A percentile compares a stretch with the other conserved stretches of the same genome.
Evolutionary conservation across 2,329 filamentous ascomycete species (phyloP).

Genomic region (Aspergillaceae sp.): DNA sequence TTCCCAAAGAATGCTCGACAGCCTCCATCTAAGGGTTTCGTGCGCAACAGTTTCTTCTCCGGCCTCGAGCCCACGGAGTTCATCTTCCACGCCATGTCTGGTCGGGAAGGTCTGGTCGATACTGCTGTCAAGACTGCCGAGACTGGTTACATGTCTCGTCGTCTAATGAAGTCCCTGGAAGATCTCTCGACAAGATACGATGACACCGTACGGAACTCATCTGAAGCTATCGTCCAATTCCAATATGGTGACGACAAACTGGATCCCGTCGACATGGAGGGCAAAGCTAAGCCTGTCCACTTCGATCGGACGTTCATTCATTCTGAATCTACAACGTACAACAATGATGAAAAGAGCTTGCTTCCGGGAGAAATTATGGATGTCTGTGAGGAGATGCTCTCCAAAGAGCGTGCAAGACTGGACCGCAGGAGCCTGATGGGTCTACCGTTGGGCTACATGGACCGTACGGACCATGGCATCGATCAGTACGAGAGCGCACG

Average conservation of each 20-base stretch:
- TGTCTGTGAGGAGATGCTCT: slow-evolving; percentile 60
- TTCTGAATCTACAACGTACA: slow-evolving; percentile 64
- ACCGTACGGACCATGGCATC: slow-evolving; percentile 57
- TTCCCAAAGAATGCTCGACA: slow-evolving; percentile 89
- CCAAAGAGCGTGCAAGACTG: slow-evolving; percentile 58
- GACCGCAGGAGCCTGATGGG: slow-evolving; percentile 53
- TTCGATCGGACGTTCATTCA: slow-evolving; percentile 89
- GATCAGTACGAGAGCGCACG: slow-evolving; percentile 77
- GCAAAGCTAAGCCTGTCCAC: slow-evolving; percentile 80
- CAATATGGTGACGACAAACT: slow-evolving; percentile 94
- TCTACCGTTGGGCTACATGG: slow-evolving; percentile 58
- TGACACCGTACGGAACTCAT: slow-evolving; percentile 85
- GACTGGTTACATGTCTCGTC: slow-evolving; percentile 97
- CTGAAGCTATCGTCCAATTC: slow-evolving; percentile 85
- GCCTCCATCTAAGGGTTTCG: slow-evolving; percentile 93
- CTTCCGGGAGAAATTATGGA: slow-evolving; percentile 63
- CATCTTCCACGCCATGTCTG: slow-evolving; percentile 95
- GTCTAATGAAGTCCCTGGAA: slow-evolving; percentile 95
- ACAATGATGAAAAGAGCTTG: slow-evolving; percentile 65
- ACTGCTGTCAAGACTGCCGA: slow-evolving; percentile 98
- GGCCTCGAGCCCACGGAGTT: slow-evolving; percentile 87
- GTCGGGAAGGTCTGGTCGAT: slow-evolving; percentile 96
- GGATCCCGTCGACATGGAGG: slow-evolving; percentile 97
- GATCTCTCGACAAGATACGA: slow-evolving; percentile 92
- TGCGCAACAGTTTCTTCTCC: slow-evolving; percentile 93